Base-by-base conservation (phyloP, 169 alveolate genomes). In the Miamiensis avidus region DNA sequence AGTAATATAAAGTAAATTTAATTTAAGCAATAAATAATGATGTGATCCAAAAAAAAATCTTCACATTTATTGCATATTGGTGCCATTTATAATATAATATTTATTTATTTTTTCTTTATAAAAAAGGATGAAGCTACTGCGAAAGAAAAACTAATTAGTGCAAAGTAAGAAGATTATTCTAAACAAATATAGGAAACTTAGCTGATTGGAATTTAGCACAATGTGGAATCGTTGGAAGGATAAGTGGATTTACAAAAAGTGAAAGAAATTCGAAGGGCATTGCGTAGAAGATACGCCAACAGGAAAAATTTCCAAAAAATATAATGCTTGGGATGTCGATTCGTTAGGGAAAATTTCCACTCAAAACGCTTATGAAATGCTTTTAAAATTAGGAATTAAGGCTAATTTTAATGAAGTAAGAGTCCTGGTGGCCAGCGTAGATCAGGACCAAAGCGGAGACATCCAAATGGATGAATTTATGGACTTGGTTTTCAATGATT, bases 281-380 rank as follows among this genome's bases (percentile, higher is more conserved):
- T 94, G 31, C 78, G 97, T 65, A 88, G 98, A 82, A 87, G 98
- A 72, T 95, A 95, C 87, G 95, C 95, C 31, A 93, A 89, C 81
- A 89, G 98, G 73, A 89, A 81, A 31, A 94, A 95, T 82, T 87
- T 92, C 75, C 64, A 91, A 86, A 93, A 94, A 83, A 91, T 95
- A 15, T 95, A 86, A 94, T 32, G 89, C 86, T 30, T 95, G 98
- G 97, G 97, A 95, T 83, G 75, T 74, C 26, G 87, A 84, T n/a
- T 49, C 87, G 4, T 78, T 84, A 74, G 96, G 96, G 0, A 89
- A 89, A 64, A 74, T 96, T 72, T 87, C 92, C 69, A 89, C 88
- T 15, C 78, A 84, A 34, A 96, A 96, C 84, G 86, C 94, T 49
- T 89, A 84, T 76, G 87, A 87, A 29, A 94, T 93, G 96, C 89